These are phyloP conservation scores for Trichoderma virens DNA, from an alignment of 495 filamentous ascomycete species.

Conservation along the genomic window DNA sequence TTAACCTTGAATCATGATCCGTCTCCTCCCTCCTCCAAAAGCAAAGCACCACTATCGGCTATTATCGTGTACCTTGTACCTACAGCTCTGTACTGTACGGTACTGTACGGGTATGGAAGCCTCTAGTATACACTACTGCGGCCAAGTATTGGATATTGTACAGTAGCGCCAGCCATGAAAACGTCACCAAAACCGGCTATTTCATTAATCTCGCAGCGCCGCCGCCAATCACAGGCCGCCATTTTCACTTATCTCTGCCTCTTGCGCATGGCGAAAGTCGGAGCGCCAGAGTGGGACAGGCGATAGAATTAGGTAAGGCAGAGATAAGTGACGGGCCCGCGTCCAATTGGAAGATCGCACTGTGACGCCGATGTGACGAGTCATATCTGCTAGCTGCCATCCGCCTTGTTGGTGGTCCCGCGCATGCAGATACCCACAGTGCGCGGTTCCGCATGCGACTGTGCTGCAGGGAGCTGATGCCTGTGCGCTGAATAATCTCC, in stretches of 20 bases:
- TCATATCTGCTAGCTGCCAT: not conserved
- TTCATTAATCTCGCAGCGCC: slow-evolving; percentile 7
- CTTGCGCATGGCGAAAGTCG: not conserved
- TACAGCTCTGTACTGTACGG: too few species aligned
- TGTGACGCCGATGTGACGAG: not conserved
- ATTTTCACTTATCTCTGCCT: not conserved
- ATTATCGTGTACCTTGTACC: too few species aligned
- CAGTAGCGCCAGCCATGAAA: too few species aligned
- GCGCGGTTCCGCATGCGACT: not conserved
- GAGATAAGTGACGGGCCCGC: not conserved
- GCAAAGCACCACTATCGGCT: too few species aligned
- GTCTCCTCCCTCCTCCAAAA: too few species aligned
- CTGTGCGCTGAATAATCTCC: not conserved
- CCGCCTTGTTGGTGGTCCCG: too few species aligned
- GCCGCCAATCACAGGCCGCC: not conserved
- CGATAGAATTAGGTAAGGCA: slow-evolving; percentile 5
- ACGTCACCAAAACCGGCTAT: not conserved
- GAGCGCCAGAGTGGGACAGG: not conserved
- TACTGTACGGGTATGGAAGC: too few species aligned
- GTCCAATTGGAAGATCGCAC: slow-evolving; percentile 1
- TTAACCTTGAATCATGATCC: too few species aligned
- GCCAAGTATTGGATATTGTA: too few species aligned
- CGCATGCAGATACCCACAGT: not conserved
- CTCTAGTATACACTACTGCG: too few species aligned
- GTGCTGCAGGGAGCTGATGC: not conserved